These are phyloP conservation scores for Globisporangium middletonii DNA, from an alignment of 352 stramenopile genomes.

Conservation along the genomic window DNA sequence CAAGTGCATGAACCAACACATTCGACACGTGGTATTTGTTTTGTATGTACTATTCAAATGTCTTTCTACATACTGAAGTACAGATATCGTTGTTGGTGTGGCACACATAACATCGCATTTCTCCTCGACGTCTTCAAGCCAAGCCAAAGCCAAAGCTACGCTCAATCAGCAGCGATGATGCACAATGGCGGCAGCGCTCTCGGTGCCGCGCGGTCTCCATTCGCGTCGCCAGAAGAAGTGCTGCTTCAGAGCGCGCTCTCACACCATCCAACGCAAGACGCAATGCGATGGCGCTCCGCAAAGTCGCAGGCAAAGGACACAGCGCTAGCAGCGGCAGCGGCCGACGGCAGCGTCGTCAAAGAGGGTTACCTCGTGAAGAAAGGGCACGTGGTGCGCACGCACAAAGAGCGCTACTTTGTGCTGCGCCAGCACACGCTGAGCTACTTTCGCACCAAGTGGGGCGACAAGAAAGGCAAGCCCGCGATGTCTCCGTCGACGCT, in stretches of 20 bases:
- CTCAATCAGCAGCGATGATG: too few species aligned
- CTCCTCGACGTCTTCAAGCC: too few species aligned
- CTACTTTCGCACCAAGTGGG: conserved; percentile 33
- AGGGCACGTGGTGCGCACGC: conserved; percentile 44
- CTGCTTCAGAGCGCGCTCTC: conserved; percentile 3
- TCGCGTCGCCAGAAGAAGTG: conserved; percentile 6
- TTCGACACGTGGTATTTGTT: too few species aligned
- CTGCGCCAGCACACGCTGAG: conserved; percentile 33
- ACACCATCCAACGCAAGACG: neutral
- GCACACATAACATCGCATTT: too few species aligned
- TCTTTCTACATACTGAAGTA: too few species aligned
- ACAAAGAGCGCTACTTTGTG: conserved; percentile 51
- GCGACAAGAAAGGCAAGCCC: conserved; percentile 16
- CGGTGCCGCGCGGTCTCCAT: conserved; percentile 3
- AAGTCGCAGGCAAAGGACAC: conserved; percentile 7
- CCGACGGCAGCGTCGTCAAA: conserved; percentile 15
- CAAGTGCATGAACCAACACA: too few species aligned
- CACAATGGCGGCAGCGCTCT: neutral
- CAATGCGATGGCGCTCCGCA: conserved; percentile 14
- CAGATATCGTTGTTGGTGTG: too few species aligned
- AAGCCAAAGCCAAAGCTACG: too few species aligned
- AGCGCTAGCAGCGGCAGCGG: neutral
- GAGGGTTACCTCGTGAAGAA: conserved; percentile 51
- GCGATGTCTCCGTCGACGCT: conserved; percentile 21
- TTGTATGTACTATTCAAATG: too few species aligned